phyloP scores from a whole-genome alignment of 2,329 filamentous ascomycete species.

The Phialocephala sp. region DNA sequence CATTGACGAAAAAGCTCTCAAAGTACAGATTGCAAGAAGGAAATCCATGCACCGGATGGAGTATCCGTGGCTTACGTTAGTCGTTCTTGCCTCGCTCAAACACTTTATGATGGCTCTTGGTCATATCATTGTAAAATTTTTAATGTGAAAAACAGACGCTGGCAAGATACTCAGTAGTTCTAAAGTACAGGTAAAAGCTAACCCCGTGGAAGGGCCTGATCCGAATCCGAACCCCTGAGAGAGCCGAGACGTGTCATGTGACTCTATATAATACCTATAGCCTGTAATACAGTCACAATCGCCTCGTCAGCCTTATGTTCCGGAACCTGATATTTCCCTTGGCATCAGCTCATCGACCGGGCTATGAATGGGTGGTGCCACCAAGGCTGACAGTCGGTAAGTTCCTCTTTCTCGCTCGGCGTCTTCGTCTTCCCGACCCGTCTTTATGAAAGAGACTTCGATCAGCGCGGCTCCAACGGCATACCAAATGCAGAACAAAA shows the following conservation, averaged over 20 bases:
- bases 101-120: no score
- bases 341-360: not conserved
- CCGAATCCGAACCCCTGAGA: not conserved
- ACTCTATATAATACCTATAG: not conserved
- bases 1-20: no score
- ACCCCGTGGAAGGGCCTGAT: no score
- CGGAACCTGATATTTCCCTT: not conserved
- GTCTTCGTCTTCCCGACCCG: not conserved
- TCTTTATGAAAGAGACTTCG: not conserved
- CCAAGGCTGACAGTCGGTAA: not conserved
- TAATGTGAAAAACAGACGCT: no score
- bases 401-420: no score
- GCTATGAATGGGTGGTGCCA: not conserved
- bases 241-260: not conserved
- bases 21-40: no score
- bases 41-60: no score
- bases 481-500: not conserved
- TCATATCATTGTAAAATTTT: no score
- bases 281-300: not conserved
- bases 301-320: slow-evolving; percentile 5
- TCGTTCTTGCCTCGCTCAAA: no score
- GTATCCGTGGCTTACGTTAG: no score
- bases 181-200: no score
- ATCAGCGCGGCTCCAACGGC: not conserved
- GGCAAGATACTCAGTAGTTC: no score